Evolutionary conservation across 2,329 filamentous ascomycete species (phyloP).

Genomic region (Alternaria incomplexa): DNA sequence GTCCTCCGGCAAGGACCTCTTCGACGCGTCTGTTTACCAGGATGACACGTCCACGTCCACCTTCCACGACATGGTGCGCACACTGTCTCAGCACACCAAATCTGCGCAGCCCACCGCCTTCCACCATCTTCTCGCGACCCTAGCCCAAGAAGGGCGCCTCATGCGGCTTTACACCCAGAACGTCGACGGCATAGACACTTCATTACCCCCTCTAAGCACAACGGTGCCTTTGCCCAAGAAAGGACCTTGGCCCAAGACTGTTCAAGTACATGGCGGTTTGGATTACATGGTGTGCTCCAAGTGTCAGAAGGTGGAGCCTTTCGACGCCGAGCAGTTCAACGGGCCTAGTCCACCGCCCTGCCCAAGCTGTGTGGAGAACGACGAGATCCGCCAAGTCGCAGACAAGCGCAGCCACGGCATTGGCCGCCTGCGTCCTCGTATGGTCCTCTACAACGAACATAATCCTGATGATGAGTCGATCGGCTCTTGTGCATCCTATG

Average conservation of each 20-base stretch:
- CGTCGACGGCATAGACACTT: constrained; percentile 92
- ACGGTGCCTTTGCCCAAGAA: constrained; percentile 81
- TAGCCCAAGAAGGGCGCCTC: constrained; percentile 85
- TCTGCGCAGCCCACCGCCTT: constrained; percentile 83
- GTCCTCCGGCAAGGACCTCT: constrained; percentile 91
- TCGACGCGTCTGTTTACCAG: constrained; percentile 97
- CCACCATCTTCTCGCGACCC: constrained; percentile 89
- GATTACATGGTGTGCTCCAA: constrained; percentile 98
- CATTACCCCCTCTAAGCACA: constrained; percentile 79
- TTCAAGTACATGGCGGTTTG: constrained; percentile 92
- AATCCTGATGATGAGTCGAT: constrained; percentile 98
- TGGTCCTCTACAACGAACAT: constrained; percentile 96
- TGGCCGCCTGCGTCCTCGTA: constrained; percentile 85
- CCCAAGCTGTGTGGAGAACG: constrained; percentile 72
- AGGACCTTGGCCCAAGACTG: constrained; percentile 89
- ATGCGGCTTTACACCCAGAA: constrained; percentile 95
- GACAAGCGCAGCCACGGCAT: constrained; percentile 94
- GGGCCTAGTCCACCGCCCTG: constrained; percentile 86
- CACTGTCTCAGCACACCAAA: constrained; percentile 79
- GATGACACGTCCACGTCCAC: constrained; percentile 85
- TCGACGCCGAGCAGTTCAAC: constrained; percentile 80
- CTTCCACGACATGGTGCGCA: constrained; percentile 96
- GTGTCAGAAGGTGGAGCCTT: constrained; percentile 76
- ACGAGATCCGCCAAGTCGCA: constrained; percentile 76
- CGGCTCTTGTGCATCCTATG: constrained; percentile 84